Evolutionary conservation across 805 yeast species (phyloP).

Genomic region (Grigorovia yakushimaensis): DNA sequence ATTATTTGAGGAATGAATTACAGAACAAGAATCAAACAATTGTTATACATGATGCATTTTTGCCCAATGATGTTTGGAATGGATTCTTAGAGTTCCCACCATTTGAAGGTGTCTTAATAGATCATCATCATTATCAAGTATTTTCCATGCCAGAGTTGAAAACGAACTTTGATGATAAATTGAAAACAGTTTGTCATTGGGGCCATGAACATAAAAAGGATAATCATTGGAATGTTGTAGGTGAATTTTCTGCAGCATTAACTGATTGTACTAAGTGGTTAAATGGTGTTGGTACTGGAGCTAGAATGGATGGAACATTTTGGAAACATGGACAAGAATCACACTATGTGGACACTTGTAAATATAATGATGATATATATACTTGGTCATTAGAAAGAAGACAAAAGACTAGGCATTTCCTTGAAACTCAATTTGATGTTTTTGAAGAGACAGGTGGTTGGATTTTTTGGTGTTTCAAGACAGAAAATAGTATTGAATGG

Average conservation of each 20-base stretch:
- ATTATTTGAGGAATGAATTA: constrained; percentile 43
- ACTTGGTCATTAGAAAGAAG: constrained; percentile 55
- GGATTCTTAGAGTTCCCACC: constrained; percentile 36
- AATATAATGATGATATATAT: constrained; percentile 33
- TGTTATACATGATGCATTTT: constrained; percentile 78
- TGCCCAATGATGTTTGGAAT: constrained; percentile 53
- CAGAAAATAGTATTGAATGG: constrained; percentile 80
- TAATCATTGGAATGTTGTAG: constrained; percentile 65
- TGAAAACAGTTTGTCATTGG: constrained; percentile 45
- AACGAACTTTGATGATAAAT: constrained; percentile 51
- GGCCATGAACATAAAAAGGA: constrained; percentile 38
- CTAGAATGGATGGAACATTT: constrained; percentile 65
- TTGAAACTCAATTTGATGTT: constrained; percentile 90
- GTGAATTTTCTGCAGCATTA: constrained; percentile 88
- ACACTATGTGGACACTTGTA: constrained; percentile 52
- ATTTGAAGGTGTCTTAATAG: constrained; percentile 63
- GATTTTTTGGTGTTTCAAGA: constrained; percentile 93
- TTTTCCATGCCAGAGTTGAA: constrained; percentile 56
- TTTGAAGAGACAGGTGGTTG: constrained; percentile 70
- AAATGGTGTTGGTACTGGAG: constrained; percentile 78
- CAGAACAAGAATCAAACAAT: constrained; percentile 43
- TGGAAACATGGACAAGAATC: constrained; percentile 26
- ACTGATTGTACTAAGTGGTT: constrained; percentile 88
- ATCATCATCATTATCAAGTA: constrained; percentile 88
- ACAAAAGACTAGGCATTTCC: constrained; percentile 50